Evolutionary conservation across 2,329 filamentous ascomycete species (phyloP), one percentile per base, ranked within the genome.

Genomic region (Aspergillus flavus): DNA sequence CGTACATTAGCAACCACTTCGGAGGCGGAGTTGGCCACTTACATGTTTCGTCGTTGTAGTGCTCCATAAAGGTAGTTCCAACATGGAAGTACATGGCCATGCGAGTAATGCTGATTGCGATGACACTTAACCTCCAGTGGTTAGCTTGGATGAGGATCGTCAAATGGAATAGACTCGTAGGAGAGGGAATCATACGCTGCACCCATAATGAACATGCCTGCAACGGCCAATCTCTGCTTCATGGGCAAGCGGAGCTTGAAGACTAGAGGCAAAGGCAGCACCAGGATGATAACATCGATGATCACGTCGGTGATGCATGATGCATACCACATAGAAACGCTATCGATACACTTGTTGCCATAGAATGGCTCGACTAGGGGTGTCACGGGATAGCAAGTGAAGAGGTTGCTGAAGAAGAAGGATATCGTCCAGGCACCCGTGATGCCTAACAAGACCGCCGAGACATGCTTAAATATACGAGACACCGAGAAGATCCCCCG

Each of bases 291-390:
- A 10, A 55, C 16, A 21, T 55, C 53, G 53, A 55, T 26, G 11
- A 55, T 36, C 12, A 39, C 53, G 19, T 55, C 53, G 32, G 53
- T 55, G 19, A 55, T 36, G 26, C 53, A 55, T 12, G 53, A 55
- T 5, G 53, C 32, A 14, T 55, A 55, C 53, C 53, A 55, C 53
- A 48, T 48, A 6, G 41, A 41, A 19, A 58, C 30, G 10, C 39
- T 58, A 16, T 58, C 26, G 4, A 58, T 48, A 19, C 57, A 58
- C 39, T 58, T 58, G 57, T 58, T 58, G n/a, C 41, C 41, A 45
- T 58, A 58, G 57, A 50, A 58, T 10, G n/a, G 41, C 43, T 58
- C 57, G 39, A 58, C 57, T 21, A 58, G 57, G 11, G 57, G 41
- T 21, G 57, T 58, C 10, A 58, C 30, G 26, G 57, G 57, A 23